Evolutionary conservation across 2,329 filamentous ascomycete species (phyloP).

Genomic region (Helicocarpus griseus): DNA sequence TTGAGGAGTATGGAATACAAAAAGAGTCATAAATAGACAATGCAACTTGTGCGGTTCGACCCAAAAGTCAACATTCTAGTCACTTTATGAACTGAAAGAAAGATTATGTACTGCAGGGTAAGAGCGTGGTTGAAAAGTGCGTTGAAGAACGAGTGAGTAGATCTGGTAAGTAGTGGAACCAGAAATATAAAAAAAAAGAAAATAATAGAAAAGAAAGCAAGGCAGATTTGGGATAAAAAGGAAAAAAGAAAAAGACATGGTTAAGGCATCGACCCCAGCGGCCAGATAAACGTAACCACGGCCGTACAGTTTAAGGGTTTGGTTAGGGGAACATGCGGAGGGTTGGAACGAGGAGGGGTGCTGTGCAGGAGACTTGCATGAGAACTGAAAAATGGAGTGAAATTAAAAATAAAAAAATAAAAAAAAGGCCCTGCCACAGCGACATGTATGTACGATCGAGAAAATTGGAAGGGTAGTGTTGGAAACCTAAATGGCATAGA

Average conservation of each 20-base stretch:
- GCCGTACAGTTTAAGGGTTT: not conserved
- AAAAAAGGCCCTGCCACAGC: not conserved
- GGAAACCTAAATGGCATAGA: not conserved
- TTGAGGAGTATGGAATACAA: not conserved
- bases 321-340: constrained; percentile 1
- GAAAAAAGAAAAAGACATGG: not conserved
- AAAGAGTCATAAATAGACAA: not conserved
- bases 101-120: constrained; percentile 2
- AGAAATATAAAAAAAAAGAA: constrained; percentile 1
- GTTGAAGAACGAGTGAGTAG: constrained; percentile 2
- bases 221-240: constrained; percentile 2
- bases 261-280: constrained; percentile 8
- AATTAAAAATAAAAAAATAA: not conserved
- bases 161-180: not conserved
- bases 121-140: not conserved
- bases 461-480: not conserved
- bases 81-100: not conserved
- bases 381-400: not conserved
- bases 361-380: not conserved
- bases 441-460: not conserved
- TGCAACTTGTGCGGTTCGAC: not conserved
- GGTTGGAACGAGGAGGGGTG: not conserved
- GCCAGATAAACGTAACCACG: constrained; percentile 9
- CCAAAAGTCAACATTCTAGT: not conserved
- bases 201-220: constrained; percentile 5